Evolutionary conservation across 1,139 yeast species (phyloP), one percentile per base, ranked within the genome.

Genomic region (Pichia sp.): DNA sequence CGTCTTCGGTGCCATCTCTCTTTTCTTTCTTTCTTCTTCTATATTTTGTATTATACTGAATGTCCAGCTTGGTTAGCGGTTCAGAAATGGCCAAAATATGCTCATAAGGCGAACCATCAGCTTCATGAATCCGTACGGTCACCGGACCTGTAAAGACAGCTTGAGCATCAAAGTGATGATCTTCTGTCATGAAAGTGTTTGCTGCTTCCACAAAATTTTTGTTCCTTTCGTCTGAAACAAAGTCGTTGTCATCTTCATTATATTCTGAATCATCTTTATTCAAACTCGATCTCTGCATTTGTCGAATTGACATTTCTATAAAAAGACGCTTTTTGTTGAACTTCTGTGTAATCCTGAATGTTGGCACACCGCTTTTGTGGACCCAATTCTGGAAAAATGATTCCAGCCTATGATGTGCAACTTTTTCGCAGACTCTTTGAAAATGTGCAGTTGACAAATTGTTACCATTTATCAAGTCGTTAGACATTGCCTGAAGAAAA

Each of bases 101-200:
- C 66, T 95, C 99, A 66, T 95, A 93, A 0, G 99, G 99, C 0
- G 98, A 90, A n/a, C 99, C 99, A 70, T 95, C 99, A 0, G 97
- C 95, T 68, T 95, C 99, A 67, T 95, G 99, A 46, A 95, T 92
- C 65, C 99, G 77, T 45, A 95, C 88, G 0, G 99, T 95, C 88
- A 95, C 90, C 0, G 99, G 97, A 0, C 99, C 99, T 0, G 87
- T 79, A 62, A 89, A 89, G 1, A 83, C 78, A 3, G 79, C 74
- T 51, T 65, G 70, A 0, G 79, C 80, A 10, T 73, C 70, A 51
- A 60, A 61, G 16, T 56, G 52, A 27, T 61, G 62, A 1, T 59
- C 59, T 71, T 60, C 71, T 66, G 62, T 51, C 24, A 58, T 73
- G 60, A 52, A 68, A 66, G n/a, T 66, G 20, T 77, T 69, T 0